Base-by-base conservation (phyloP, 2,329 filamentous ascomycete genomes). In the Plenodomus lindquistii region DNA sequence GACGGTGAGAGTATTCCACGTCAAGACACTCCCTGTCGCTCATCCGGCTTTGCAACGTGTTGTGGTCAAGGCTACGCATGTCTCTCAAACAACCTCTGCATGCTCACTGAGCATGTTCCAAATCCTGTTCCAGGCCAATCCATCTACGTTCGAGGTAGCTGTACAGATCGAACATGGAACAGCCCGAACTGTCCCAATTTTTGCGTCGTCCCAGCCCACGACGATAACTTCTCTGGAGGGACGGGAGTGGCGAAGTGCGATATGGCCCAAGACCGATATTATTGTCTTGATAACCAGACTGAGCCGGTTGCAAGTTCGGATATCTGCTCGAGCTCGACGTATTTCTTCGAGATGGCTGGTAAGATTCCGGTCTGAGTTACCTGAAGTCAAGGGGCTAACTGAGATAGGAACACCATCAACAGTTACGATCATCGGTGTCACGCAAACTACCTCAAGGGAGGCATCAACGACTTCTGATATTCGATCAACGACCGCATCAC, bases 51-150 rank as follows among this genome's bases (percentile, higher is more conserved):
- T 21, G 66, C 72, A 0, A 50, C 60, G 1, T 74, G 72, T 52
- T 74, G 72, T 46, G 69, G 68, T 2, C 61, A 64, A n/a, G 70
- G 67, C 7, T 73, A 67, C 38, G 71, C 70, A 1, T 75, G 73
- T 46, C 54, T 73, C 2, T 66, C 60, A 22, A 72, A 71, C 49
- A 58, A 57, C 20, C 54, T 75, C 4, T 75, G 73, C 52, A 66
- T 42, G 29, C 35, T 50, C 7, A 53, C 52, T 8, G 18, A 42
- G 22, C 37, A 46, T 19, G 46, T 45, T 43, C 22, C 22, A 10
- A 24, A 24, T 24, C 22, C 22, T 10, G 10, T 24, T 10, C 22
- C 22, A 24, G 22, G 22, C 5, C 22, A 24, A 24, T 24, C 22
- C 5, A 24, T 5, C 5, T 24, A 24, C 22, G 22, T 24, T 24